These are phyloP conservation scores for Spathaspora arborariae DNA, from an alignment of 805 yeast species.

Conservation along the genomic window DNA sequence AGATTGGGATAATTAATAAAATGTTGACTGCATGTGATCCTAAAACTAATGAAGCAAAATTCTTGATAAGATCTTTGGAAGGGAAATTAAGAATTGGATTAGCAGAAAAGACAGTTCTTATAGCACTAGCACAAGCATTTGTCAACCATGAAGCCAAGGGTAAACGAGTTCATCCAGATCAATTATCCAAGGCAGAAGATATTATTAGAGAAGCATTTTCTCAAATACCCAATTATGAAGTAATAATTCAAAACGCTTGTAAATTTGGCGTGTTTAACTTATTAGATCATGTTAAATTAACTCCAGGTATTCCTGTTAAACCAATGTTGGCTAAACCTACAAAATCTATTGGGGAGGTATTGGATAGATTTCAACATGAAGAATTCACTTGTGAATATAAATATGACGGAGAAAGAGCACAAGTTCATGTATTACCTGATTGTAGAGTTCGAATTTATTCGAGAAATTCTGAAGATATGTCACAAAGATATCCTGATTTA, in stretches of 20 bases:
- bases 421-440: slow-evolving; percentile 68
- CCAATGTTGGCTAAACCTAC: slow-evolving; percentile 99
- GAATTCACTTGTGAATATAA: slow-evolving; percentile 94
- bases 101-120: slow-evolving; percentile 88
- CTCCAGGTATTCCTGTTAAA: slow-evolving; percentile 91
- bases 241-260: slow-evolving; percentile 63
- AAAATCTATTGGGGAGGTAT: slow-evolving; percentile 84
- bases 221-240: slow-evolving; percentile 85
- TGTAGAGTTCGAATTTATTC: slow-evolving; percentile 79
- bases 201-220: slow-evolving; percentile 81
- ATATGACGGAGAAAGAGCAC: slow-evolving; percentile 98
- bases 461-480: slow-evolving; percentile 95
- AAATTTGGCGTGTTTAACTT: slow-evolving; percentile 66
- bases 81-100: slow-evolving; percentile 90
- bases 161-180: slow-evolving; percentile 33
- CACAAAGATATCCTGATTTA: slow-evolving; percentile 91
- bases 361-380: slow-evolving; percentile 82
- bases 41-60: slow-evolving; percentile 72
- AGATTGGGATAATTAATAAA: slow-evolving; percentile 74
- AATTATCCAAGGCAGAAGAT: slow-evolving; percentile 66
- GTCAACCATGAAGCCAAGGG: slow-evolving; percentile 49
- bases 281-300: slow-evolving; percentile 63
- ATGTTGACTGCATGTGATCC: slow-evolving; percentile 84
- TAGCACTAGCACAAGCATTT: slow-evolving; percentile 81
- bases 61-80: slow-evolving; percentile 82